Evolutionary conservation across 2,329 filamentous ascomycete genomes (phyloP).

Genomic region (Claviceps pusilla): DNA sequence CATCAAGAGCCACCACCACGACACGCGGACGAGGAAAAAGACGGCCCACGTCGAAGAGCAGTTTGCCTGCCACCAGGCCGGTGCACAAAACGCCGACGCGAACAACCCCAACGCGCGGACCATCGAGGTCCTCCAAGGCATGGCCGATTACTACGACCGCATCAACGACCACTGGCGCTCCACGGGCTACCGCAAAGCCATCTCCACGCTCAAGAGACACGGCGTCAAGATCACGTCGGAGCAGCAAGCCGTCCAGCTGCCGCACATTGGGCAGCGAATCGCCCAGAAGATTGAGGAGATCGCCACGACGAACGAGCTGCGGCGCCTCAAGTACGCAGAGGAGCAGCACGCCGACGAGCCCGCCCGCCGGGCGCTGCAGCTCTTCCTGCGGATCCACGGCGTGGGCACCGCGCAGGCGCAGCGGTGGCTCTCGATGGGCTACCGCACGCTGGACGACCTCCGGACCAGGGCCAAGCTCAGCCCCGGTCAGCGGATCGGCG

Average conservation of each 20-base stretch:
- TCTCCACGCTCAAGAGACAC: conserved; percentile 57
- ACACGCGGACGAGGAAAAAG: conserved; percentile 10
- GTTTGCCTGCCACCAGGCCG: conserved; percentile 41
- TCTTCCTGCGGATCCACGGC: conserved; percentile 68
- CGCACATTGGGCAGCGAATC: conserved; percentile 55
- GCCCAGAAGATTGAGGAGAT: conserved; percentile 87
- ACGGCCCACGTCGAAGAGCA: conserved; percentile 27
- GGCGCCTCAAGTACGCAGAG: conserved; percentile 55
- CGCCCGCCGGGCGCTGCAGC: conserved; percentile 45
- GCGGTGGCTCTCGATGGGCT: conserved; percentile 63
- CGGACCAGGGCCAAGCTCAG: conserved; percentile 45
- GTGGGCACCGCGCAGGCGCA: conserved; percentile 56
- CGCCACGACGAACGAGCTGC: conserved; percentile 54
- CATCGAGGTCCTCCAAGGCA: conserved; percentile 61
- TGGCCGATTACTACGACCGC: conserved; percentile 63
- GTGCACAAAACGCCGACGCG: conserved; percentile 26
- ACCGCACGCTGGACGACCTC: conserved; percentile 61
- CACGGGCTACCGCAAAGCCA: conserved; percentile 61
- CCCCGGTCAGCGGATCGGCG: conserved; percentile 55
- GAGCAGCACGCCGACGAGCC: conserved; percentile 33
- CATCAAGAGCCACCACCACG: neutral
- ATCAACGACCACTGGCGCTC: conserved; percentile 66
- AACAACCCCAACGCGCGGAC: conserved; percentile 60
- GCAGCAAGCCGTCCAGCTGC: conserved; percentile 52
- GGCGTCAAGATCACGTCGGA: conserved; percentile 47